A percentile compares a stretch with the other conserved stretches of the same genome.
These are phyloP conservation scores for Ustilago xerochloae DNA, from an alignment of 1,284 basidiomycete genomes.

Conservation along the genomic window DNA sequence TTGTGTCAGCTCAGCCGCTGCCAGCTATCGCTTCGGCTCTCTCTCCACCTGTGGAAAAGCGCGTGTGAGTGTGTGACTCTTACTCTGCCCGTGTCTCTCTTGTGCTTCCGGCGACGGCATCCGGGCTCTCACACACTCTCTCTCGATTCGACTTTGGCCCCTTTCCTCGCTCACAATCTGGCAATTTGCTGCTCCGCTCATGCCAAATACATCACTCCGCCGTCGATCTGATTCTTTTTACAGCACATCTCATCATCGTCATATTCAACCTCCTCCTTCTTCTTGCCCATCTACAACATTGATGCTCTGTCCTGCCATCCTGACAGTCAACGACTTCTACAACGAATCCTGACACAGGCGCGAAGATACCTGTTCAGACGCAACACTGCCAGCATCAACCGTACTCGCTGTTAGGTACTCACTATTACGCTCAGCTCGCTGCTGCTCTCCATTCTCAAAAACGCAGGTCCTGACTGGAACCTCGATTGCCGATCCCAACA, in stretches of 20 bases:
- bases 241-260: not conserved
- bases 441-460: not conserved
- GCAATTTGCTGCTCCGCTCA: constrained; percentile 1
- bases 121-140: not conserved
- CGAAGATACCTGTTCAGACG: too few relatives aligned
- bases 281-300: not conserved
- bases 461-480: not conserved
- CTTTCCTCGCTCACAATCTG: not conserved
- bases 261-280: not conserved
- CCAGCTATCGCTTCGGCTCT: not conserved
- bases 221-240: not conserved
- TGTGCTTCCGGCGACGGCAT: not conserved
- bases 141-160: constrained; percentile 4
- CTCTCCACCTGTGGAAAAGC: not conserved
- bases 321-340: not conserved
- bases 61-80: not conserved
- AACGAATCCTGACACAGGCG: too few relatives aligned
- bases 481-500: not conserved
- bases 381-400: not conserved
- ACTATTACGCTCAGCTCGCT: not conserved
- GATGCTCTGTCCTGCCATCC: not conserved
- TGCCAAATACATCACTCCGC: not conserved
- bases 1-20: too few relatives aligned
- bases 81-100: not conserved
- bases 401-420: too few relatives aligned